These are phyloP conservation scores for Calonectria henricotiae DNA, from an alignment of 2,329 filamentous ascomycete genomes.

Conservation along the genomic window DNA sequence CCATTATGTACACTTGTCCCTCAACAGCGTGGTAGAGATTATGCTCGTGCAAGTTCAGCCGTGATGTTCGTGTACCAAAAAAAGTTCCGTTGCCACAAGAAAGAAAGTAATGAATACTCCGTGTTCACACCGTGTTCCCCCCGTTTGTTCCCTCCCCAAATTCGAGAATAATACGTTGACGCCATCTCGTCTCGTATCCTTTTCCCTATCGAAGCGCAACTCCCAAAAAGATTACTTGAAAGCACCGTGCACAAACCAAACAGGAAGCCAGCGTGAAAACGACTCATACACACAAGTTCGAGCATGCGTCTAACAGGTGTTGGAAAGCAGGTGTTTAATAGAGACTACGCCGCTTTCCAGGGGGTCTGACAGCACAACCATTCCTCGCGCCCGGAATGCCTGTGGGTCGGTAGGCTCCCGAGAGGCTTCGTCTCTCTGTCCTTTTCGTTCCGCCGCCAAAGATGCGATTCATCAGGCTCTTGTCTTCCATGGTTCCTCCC, in stretches of 20 bases:
- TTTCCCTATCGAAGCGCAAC: background rate
- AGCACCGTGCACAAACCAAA: background rate
- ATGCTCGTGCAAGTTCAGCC: background rate
- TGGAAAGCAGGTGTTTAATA: constrained; percentile 32
- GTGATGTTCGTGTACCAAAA: constrained; percentile 13
- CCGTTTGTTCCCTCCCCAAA: background rate
- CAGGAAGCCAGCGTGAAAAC: background rate
- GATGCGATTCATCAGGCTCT: constrained; percentile 52
- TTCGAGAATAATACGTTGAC: constrained; percentile 11
- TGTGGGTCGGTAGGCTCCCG: constrained; percentile 33
- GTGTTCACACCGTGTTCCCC: background rate
- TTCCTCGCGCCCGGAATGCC: constrained; percentile 31
- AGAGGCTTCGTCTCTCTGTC: constrained; percentile 47
- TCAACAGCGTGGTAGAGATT: constrained; percentile 13
- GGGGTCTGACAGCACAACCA: constrained; percentile 1
- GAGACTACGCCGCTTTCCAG: constrained; percentile 43
- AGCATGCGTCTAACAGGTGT: background rate
- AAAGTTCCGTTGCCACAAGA: constrained; percentile 2
- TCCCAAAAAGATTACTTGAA: background rate
- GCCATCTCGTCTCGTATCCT: background rate
- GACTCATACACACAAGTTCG: background rate
- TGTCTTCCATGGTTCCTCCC: constrained; percentile 56
- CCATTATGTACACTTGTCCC: constrained; percentile 12
- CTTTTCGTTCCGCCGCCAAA: constrained; percentile 48
- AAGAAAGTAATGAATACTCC: constrained; percentile 14